Percentiles rank a stretch among this genome's conserved stretches.
Conservation (phyloP, 495 filamentous ascomycete genomes). For the Letharia columbiana region DNA sequence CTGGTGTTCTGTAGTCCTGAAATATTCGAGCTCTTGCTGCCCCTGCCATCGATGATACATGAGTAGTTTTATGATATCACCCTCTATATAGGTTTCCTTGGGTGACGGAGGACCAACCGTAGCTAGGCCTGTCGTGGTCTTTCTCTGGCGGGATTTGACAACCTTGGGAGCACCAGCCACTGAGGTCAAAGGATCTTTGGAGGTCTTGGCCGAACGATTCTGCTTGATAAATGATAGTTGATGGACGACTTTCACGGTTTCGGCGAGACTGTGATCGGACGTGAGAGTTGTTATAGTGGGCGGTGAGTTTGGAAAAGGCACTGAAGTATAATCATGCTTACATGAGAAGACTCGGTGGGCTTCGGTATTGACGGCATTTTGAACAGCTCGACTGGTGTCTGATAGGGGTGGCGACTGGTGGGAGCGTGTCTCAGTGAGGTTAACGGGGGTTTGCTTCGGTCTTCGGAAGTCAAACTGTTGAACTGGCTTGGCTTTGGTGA, state of each 20-base stretch:
- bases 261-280: neutral
- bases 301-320: neutral
- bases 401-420: neutral
- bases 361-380: neutral
- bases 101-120: neutral
- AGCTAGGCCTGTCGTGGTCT: neutral
- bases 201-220: neutral
- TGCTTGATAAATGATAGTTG: neutral
- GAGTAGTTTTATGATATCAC: neutral
- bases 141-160: neutral
- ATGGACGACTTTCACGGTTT: neutral
- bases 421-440: neutral
- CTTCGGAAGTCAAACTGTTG: constrained; percentile 8
- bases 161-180: neutral
- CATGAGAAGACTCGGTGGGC: neutral
- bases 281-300: neutral
- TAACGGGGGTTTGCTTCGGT: neutral
- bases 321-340: neutral
- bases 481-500: constrained; percentile 5
- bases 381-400: neutral
- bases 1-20: constrained; percentile 1
- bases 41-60: constrained; percentile 7
- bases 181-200: neutral
- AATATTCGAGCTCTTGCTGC: constrained; percentile 11
- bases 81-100: neutral